phyloP scores from a whole-genome alignment of 2,329 filamentous ascomycete genomes.

The Scedosporium apiospermum region DNA sequence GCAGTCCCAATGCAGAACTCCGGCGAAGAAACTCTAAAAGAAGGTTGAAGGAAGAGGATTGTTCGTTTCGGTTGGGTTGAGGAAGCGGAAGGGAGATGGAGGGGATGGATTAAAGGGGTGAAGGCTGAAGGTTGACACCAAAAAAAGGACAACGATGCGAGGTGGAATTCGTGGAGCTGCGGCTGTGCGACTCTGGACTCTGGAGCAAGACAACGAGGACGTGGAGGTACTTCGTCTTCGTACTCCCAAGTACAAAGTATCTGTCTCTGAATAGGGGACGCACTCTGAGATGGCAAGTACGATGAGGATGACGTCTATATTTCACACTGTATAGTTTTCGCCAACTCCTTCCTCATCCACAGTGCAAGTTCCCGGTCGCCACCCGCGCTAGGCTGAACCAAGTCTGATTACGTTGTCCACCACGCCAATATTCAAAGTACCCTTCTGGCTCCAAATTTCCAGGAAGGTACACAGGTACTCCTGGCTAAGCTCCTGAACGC shows the following conservation, averaged over 20 bases:
- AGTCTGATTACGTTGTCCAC: not conserved
- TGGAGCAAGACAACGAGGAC: not conserved
- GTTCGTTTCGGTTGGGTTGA: not conserved
- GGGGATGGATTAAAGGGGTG: not conserved
- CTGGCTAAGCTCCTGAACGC: not conserved
- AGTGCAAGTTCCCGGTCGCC: not conserved
- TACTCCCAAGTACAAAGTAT: not conserved
- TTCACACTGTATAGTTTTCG: not conserved
- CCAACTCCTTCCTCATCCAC: not conserved
- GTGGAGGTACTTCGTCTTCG: not conserved
- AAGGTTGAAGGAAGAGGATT: not conserved
- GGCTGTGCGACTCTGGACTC: not conserved
- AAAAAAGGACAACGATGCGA: conserved; percentile 7
- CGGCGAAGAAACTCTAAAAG: not conserved
- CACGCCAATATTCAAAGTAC: not conserved
- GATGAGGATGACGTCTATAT: no score
- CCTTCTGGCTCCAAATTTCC: not conserved
- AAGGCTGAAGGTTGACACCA: not conserved
- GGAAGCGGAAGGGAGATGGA: not conserved
- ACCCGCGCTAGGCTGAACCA: not conserved
- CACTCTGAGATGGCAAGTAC: no score
- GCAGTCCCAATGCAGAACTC: conserved; percentile 15
- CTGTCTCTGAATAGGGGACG: no score
- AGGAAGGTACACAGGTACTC: not conserved
- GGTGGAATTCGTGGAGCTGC: not conserved